Conservation (phyloP, 2,329 filamentous ascomycete genomes). For the Nemania diffusa region DNA sequence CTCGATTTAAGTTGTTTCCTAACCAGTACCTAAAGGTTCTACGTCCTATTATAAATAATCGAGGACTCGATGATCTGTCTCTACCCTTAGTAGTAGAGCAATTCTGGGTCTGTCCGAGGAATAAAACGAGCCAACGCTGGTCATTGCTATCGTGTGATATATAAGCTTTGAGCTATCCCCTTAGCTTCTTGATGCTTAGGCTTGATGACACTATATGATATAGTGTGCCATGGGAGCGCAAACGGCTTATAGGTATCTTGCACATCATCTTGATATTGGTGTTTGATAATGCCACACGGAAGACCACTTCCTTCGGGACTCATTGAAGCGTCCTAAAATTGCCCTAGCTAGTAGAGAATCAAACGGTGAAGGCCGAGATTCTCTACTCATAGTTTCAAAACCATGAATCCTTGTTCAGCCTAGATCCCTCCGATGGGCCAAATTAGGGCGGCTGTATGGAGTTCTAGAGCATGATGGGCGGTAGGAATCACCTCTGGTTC, state of each 20-base stretch:
- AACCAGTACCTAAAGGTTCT: background rate
- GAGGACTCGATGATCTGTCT: background rate
- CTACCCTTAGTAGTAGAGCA: background rate
- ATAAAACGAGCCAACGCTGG: background rate
- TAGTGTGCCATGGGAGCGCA: background rate
- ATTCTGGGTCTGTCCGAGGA: background rate
- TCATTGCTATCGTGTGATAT: background rate
- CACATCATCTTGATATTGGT: background rate
- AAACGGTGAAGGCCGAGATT: background rate
- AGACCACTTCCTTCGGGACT: background rate
- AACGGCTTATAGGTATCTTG: background rate
- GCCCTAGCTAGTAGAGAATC: background rate
- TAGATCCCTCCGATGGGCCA: background rate
- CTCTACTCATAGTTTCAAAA: background rate
- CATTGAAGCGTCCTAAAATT: background rate
- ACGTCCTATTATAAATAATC: background rate
- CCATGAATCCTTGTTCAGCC: constrained; percentile 6
- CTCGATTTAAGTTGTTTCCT: background rate
- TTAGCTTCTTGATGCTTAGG: background rate
- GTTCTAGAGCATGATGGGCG: constrained; percentile 38
- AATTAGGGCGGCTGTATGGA: constrained; percentile 12
- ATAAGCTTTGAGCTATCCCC: background rate
- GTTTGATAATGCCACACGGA: background rate
- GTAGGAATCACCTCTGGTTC: constrained; percentile 39
- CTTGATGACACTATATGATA: background rate